phyloP scores from a whole-genome alignment of 805 yeast genomes.

The Myxozyma geophila region DNA sequence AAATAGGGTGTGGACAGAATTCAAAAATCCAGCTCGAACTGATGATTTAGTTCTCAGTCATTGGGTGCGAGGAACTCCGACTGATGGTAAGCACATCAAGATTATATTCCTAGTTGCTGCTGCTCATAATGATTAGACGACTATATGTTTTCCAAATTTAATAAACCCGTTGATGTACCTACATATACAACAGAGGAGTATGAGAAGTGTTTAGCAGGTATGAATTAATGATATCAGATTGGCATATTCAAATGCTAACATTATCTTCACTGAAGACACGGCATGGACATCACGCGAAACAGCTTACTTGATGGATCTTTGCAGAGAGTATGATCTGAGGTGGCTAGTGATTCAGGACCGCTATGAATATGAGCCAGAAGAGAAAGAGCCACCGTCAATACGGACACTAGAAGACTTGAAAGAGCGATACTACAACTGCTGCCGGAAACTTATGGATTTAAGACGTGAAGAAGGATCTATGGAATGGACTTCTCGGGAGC shows the following conservation, averaged over 20 bases:
- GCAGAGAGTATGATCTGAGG: conserved; percentile 59
- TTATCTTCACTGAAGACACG: conserved; percentile 48
- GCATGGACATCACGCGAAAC: conserved; percentile 82
- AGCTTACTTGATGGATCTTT: conserved; percentile 69
- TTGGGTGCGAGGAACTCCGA: conserved; percentile 78
- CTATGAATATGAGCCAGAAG: conserved; percentile 48
- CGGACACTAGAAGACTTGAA: conserved; percentile 79
- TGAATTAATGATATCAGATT: not conserved
- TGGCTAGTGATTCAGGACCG: conserved; percentile 74
- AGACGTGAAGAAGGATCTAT: conserved; percentile 49
- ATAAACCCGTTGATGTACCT: conserved; percentile 72
- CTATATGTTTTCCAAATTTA: conserved; percentile 75
- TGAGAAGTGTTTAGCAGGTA: conserved; percentile 42
- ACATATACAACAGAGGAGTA: conserved; percentile 66
- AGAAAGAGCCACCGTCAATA: conserved; percentile 33
- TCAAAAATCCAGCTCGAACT: conserved; percentile 58
- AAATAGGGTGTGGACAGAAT: conserved; percentile 55
- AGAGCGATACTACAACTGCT: conserved; percentile 74
- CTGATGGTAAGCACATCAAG: conserved; percentile 10
- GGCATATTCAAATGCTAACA: conserved; percentile 28
- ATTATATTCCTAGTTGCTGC: not conserved
- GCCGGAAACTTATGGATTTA: conserved; percentile 58
- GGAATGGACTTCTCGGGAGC: conserved; percentile 51
- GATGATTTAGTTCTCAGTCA: conserved; percentile 66
- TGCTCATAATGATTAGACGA: conserved; percentile 44